Evolutionary conservation across 164 flowering plant species (phyloP).

Genomic region (Annona squamosa): DNA sequence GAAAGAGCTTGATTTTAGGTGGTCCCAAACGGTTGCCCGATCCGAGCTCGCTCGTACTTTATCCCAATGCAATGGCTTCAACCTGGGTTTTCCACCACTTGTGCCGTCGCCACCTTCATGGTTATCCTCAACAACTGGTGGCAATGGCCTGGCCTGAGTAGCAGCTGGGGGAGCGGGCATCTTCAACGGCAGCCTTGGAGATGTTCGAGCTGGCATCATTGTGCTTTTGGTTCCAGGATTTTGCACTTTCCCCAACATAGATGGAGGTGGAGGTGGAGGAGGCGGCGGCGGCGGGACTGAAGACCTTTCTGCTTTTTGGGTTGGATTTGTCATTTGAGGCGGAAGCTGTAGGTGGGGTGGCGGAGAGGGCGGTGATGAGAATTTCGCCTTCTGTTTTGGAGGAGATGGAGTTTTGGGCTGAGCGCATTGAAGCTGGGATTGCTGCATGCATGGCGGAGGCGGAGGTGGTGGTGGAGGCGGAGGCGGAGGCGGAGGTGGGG

Average conservation of each 20-base stretch:
- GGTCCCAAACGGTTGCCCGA: constrained; percentile 95
- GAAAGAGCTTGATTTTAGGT: constrained; percentile 87
- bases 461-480: constrained; percentile 22
- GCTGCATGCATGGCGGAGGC: not conserved
- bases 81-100: constrained; percentile 52
- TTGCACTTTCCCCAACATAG: constrained; percentile 21
- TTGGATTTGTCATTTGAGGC: constrained; percentile 23
- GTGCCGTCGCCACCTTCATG: constrained; percentile 32
- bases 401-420: constrained; percentile 18
- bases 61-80: constrained; percentile 98
- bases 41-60: constrained; percentile 92
- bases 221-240: constrained; percentile 17
- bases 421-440: constrained; percentile 5
- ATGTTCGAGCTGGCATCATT: constrained; percentile 11
- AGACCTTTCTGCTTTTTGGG: constrained; percentile 14
- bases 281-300: constrained; percentile 39
- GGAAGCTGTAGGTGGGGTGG: constrained; percentile 46
- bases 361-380: constrained; percentile 53
- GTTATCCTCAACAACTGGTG: constrained; percentile 19
- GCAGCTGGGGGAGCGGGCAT: constrained; percentile 20
- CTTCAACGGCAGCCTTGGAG: constrained; percentile 18
- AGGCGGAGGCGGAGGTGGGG: constrained; percentile 19
- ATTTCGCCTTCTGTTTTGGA: constrained; percentile 39
- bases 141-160: constrained; percentile 12
- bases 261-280: constrained; percentile 34